A percentile compares a stretch with the other conserved stretches of the same genome.
Conservation (phyloP, 208 protist species). For the Acanthamoeba royreba region DNA sequence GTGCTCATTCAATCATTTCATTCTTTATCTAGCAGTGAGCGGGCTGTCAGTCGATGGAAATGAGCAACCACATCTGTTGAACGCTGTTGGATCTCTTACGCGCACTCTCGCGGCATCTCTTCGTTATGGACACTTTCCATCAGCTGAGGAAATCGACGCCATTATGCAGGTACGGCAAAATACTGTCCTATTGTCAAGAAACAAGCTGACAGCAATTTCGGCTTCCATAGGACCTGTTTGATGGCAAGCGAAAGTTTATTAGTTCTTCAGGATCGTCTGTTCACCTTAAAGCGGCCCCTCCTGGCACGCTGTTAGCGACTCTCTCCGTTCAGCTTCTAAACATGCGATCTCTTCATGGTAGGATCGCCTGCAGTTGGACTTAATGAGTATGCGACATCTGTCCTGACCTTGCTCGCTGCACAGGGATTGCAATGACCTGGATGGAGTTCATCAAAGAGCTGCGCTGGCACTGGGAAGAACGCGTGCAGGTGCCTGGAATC, state of each 20-base stretch:
- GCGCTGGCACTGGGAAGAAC: constrained; percentile 15
- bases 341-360: neutral
- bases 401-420: neutral
- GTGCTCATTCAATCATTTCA: neutral
- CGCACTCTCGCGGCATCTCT: neutral
- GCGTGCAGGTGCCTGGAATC: neutral
- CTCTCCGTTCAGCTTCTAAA: neutral
- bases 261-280: neutral
- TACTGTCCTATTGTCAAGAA: neutral
- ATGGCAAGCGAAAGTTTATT: neutral
- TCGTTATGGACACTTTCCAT: neutral
- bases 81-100: neutral
- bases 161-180: neutral
- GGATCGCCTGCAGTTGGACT: neutral
- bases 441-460: neutral
- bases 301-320: neutral
- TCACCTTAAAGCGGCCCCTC: neutral
- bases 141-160: neutral
- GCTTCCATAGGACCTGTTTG: neutral
- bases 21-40: neutral
- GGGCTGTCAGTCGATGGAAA: neutral
- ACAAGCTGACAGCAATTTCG: neutral
- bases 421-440: constrained; percentile 17
- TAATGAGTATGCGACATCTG: neutral
- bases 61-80: neutral